phyloP scores from a whole-genome alignment of 148 eudicot genomes.

The Rhododendron molle region DNA sequence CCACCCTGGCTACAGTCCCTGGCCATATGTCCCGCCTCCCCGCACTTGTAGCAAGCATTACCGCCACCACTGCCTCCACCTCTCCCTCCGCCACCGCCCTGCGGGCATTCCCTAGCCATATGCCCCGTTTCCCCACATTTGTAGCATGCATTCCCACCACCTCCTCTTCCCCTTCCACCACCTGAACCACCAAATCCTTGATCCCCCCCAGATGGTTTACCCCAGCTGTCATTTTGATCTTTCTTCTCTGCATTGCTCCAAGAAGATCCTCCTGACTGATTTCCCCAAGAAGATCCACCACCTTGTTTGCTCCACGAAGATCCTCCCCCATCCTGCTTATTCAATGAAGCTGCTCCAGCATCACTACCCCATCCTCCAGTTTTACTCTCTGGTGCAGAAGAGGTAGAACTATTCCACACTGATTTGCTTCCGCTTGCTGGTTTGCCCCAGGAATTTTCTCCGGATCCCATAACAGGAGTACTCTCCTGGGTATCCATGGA shows the following conservation, averaged over 20 bases:
- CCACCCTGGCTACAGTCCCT: slow-evolving; percentile 2
- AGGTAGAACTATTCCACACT: not conserved
- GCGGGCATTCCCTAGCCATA: slow-evolving; percentile 8
- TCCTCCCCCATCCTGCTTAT: slow-evolving; percentile 2
- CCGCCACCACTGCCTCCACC: slow-evolving; percentile 11
- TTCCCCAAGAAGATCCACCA: slow-evolving; percentile 4
- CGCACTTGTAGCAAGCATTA: slow-evolving; percentile 1
- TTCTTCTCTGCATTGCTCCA: not conserved
- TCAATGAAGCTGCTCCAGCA: slow-evolving; percentile 7
- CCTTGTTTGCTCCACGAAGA: slow-evolving; percentile 19
- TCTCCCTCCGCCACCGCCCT: not conserved
- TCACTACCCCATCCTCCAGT: not conserved
- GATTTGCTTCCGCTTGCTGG: slow-evolving; percentile 1
- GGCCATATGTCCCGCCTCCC: slow-evolving; percentile 1
- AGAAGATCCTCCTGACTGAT: not conserved
- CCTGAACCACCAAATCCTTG: slow-evolving; percentile 25
- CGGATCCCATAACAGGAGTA: not conserved
- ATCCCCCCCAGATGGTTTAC: slow-evolving; percentile 20
- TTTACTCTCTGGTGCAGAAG: not conserved
- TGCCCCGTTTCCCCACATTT: slow-evolving; percentile 3
- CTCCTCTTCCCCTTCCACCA: slow-evolving; percentile 40
- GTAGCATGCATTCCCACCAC: slow-evolving; percentile 1
- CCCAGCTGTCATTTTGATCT: slow-evolving; percentile 14
- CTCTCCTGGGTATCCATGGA: not conserved
- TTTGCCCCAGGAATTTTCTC: slow-evolving; percentile 17